These are phyloP conservation scores for Septoria linicola DNA, from an alignment of 2,329 filamentous ascomycete species.

Conservation along the genomic window DNA sequence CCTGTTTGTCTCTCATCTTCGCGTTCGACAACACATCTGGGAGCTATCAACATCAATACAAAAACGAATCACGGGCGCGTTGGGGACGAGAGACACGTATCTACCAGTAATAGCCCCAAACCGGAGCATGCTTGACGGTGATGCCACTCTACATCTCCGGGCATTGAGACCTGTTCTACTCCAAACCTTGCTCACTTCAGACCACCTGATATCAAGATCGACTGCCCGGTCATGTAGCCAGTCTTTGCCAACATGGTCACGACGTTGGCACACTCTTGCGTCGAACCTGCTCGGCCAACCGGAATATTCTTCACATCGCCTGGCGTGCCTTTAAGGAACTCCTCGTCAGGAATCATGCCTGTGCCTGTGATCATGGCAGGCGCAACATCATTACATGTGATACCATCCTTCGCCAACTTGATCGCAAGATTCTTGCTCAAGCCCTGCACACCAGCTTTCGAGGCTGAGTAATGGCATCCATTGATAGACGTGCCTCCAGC, in stretches of 20 bases:
- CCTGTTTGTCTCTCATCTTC: too few species aligned
- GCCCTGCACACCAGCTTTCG: slow-evolving; percentile 54
- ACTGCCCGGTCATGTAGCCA: slow-evolving; percentile 50
- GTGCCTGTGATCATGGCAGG: slow-evolving; percentile 64
- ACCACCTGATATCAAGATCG: slow-evolving; percentile 33
- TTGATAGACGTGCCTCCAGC: slow-evolving; percentile 64
- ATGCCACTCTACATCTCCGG: too few species aligned
- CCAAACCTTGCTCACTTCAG: slow-evolving; percentile 33
- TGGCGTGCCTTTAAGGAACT: slow-evolving; percentile 44
- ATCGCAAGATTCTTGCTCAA: slow-evolving; percentile 64
- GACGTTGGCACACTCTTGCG: slow-evolving; percentile 60
- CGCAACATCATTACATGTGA: slow-evolving; percentile 68
- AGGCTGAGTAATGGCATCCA: slow-evolving; percentile 37
- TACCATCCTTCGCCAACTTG: slow-evolving; percentile 60
- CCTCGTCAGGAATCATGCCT: slow-evolving; percentile 59
- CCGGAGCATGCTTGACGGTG: too few species aligned
- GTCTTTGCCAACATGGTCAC: slow-evolving; percentile 61
- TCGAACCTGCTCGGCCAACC: slow-evolving; percentile 57
- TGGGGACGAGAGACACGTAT: too few species aligned
- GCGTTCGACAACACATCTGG: too few species aligned
- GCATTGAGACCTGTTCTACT: not conserved
- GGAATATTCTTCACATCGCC: slow-evolving; percentile 62
- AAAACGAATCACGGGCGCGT: too few species aligned
- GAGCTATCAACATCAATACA: too few species aligned
- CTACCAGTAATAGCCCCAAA: too few species aligned